Evolutionary conservation across 73 alveolate genomes (phyloP), one percentile per base, ranked within the genome.

Genomic region (Paramecium sexaurelia): DNA sequence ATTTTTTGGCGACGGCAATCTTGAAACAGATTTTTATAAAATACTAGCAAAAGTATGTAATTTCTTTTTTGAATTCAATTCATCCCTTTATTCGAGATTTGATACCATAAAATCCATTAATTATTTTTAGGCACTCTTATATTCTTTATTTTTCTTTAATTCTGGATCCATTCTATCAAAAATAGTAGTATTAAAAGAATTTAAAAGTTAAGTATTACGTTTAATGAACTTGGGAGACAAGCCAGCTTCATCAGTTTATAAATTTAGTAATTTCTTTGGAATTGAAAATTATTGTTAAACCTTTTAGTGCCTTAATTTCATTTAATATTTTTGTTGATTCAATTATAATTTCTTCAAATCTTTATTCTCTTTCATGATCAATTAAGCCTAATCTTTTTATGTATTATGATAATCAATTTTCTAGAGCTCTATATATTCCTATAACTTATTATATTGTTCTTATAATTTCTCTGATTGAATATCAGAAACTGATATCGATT

Each of bases 41-140:
- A 78, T 17, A 78, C 51, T 78, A 20, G 41, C 17, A 19, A 29
- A 41, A 24, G 39, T 10, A 13, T 32, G 39, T 2, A 11, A 40
- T 3, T 78, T 39, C 35, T 78, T n/a, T n/a, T n/a, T n/a, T 15
- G 36, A 24, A 43, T 29, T 43, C 24, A 78, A 40, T 41, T 78
- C 51, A 40, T 78, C 90, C 29, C 73, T 78, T 9, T 78, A 32
- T 45, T 78, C 90, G 33, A 78, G 90, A 78, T 78, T 78, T 1
- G 45, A 22, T 9, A 78, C 90, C 90, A 78, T 78, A 22, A 78
- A 5, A 22, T 78, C 90, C 43, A 40, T 78, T 37, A 78, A 43
- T 41, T 78, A 13, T 19, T 78, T 32, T 45, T 78, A 6, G 0
- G 90, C 55, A 1, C 9, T n/a, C 15, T 43, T 1, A 78, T 36